Percentiles rank a stretch among this genome's conserved stretches.
Conservation (phyloP, 179 eudicot species). For the Silene noctiflora region DNA sequence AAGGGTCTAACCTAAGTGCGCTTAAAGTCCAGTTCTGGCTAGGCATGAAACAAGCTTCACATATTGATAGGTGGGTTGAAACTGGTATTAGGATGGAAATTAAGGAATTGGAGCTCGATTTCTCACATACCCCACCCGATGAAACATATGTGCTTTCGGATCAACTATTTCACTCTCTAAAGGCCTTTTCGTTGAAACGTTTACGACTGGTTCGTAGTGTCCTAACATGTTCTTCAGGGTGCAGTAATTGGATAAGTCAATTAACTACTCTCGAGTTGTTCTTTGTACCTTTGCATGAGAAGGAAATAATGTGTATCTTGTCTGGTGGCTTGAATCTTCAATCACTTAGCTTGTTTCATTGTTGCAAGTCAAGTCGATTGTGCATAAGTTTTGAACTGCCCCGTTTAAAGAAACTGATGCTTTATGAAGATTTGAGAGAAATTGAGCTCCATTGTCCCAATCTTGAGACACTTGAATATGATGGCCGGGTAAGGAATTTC, state of each 20-base stretch:
- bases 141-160: constrained; percentile 10
- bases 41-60: neutral
- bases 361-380: neutral
- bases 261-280: constrained; percentile 18
- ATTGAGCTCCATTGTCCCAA: constrained; percentile 20
- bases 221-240: constrained; percentile 13
- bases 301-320: neutral
- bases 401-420: constrained; percentile 6
- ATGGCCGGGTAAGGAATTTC: neutral
- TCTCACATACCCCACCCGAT: neutral
- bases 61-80: constrained; percentile 20
- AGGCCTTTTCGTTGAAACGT: constrained; percentile 2
- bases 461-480: constrained; percentile 20
- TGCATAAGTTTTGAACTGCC: constrained; percentile 7
- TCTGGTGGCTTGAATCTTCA: constrained; percentile 22
- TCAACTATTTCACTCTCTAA: constrained; percentile 1
- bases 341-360: neutral
- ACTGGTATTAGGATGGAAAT: constrained; percentile 3
- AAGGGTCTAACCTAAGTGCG: neutral
- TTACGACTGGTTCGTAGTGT: neutral
- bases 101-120: constrained; percentile 10
- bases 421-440: neutral
- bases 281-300: constrained; percentile 13
- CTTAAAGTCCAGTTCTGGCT: constrained; percentile 6
- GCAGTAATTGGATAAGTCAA: constrained; percentile 12